Percentiles rank a stretch among this genome's conserved stretches.
Evolutionary conservation across 257 asterid species (phyloP).

Genomic region (Solanum appendiculatum): DNA sequence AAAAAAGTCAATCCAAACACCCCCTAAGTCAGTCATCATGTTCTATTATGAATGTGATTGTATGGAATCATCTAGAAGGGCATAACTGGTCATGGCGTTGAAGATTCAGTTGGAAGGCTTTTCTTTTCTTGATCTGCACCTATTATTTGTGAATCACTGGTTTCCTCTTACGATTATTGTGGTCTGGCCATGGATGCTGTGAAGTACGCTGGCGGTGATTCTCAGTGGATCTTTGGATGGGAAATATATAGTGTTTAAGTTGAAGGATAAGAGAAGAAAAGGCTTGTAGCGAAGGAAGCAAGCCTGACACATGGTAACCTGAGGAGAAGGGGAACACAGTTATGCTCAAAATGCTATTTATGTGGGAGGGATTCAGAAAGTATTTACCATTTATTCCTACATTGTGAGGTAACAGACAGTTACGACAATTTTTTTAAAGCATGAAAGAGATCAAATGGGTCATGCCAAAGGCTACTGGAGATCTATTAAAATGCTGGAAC

Average conservation of each 20-base stretch:
- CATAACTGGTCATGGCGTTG: not conserved
- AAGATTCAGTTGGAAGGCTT: not conserved
- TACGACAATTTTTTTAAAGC: not conserved
- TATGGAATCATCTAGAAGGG: not conserved
- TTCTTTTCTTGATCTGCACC: not conserved
- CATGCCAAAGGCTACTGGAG: not conserved
- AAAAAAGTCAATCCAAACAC: not conserved
- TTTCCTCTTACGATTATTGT: not conserved
- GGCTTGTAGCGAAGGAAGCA: not conserved
- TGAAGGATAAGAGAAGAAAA: not conserved
- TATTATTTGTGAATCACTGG: not conserved
- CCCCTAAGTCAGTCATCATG: not conserved
- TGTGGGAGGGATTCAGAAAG: not conserved
- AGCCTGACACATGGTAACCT: not conserved
- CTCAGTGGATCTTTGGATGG: not conserved
- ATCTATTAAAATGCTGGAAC: not conserved
- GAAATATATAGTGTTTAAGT: not conserved
- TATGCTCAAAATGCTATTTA: not conserved
- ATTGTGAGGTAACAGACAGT: not conserved
- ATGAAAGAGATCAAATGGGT: not conserved
- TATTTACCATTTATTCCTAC: not conserved
- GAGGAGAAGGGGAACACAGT: not conserved
- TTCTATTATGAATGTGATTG: not conserved
- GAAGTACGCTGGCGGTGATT: not conserved
- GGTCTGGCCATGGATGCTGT: not conserved